Percentiles rank a stretch among this genome's conserved stretches.
phyloP scores from a whole-genome alignment of 306 rosid species.

The Amphicarpaea edgeworthii region DNA sequence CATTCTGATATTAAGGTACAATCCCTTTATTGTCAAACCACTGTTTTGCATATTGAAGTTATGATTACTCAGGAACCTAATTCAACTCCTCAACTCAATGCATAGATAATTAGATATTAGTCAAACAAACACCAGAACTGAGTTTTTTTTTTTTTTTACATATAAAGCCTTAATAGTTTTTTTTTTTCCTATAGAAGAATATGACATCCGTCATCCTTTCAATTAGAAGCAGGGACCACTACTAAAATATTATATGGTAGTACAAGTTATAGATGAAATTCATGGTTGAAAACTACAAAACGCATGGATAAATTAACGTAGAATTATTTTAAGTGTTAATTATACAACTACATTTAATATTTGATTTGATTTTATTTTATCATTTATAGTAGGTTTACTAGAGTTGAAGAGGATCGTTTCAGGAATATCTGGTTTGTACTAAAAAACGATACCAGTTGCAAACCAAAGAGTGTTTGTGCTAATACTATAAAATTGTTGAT shows the following conservation, averaged over 20 bases:
- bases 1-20: background rate
- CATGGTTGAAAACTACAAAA: too few relatives aligned
- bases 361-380: too few relatives aligned
- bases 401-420: too few relatives aligned
- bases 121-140: background rate
- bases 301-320: too few relatives aligned
- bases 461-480: too few relatives aligned
- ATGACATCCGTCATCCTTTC: background rate
- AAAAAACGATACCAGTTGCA: too few relatives aligned
- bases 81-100: conserved; percentile 11
- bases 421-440: too few relatives aligned
- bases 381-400: too few relatives aligned
- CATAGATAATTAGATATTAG: background rate
- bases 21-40: background rate
- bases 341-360: too few relatives aligned
- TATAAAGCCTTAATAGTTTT: background rate
- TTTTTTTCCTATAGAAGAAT: background rate
- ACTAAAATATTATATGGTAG: background rate
- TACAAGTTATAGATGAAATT: background rate
- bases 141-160: background rate
- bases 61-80: conserved; percentile 5
- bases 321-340: too few relatives aligned
- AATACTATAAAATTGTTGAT: too few relatives aligned
- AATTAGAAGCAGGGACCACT: background rate
- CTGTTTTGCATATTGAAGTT: background rate